These are phyloP conservation scores for Choiromyces venosus DNA, from an alignment of 495 filamentous ascomycete species.

Conservation along the genomic window DNA sequence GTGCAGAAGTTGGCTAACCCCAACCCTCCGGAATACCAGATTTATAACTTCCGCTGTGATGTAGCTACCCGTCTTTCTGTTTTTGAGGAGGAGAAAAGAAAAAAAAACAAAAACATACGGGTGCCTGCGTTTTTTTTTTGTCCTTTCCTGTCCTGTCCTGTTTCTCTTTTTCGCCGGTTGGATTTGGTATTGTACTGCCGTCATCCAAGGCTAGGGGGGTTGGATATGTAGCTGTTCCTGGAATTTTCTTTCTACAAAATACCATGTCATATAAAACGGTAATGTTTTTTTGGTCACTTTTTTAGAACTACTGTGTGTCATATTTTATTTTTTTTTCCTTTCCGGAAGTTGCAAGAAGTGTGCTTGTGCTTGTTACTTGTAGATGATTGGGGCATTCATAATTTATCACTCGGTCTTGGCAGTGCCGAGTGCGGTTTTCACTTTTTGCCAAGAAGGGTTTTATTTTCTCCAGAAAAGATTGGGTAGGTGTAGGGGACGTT, in stretches of 20 bases:
- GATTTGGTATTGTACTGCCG: neutral
- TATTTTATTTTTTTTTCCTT: neutral
- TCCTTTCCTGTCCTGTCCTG: neutral
- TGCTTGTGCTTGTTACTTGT: too few species aligned
- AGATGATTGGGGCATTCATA: neutral
- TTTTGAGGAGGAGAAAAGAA: too few species aligned
- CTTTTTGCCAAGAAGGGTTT: neutral
- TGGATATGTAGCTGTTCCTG: too few species aligned
- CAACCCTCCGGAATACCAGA: neutral
- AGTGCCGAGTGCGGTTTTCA: neutral
- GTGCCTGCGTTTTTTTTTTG: neutral
- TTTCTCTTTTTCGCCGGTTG: neutral
- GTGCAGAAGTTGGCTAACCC: too few species aligned
- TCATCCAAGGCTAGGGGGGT: too few species aligned
- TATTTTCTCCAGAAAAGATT: too few species aligned
- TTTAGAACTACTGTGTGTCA: too few species aligned
- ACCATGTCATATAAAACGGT: too few species aligned
- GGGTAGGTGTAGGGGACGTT: too few species aligned
- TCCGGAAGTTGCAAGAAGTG: neutral
- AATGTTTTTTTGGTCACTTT: too few species aligned
- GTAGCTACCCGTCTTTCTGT: neutral
- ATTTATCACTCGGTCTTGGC: neutral
- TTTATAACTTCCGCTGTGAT: neutral
- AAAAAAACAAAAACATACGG: too few species aligned
- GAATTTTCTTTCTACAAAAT: too few species aligned